Evolutionary conservation across 148 eudicot genomes (phyloP), one percentile per base, ranked within the genome.

Genomic region (Bassia scoparia): DNA sequence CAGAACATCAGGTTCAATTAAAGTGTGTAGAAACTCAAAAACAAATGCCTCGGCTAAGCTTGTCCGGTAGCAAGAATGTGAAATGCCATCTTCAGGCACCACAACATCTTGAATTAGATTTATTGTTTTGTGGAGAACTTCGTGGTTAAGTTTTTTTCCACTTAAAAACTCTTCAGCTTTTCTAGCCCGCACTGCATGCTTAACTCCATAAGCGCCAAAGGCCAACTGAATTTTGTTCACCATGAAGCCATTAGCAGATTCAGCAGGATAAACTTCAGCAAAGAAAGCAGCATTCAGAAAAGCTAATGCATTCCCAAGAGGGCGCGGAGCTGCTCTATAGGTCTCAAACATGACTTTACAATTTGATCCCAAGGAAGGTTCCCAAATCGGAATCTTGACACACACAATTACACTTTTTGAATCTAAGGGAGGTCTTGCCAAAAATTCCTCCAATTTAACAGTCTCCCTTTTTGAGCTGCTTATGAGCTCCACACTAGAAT

Each of bases 241-340:
- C 17, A 72, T 35, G 52, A 81, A 53, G 64, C 86, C 84, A 69
- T 69, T 26, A 50, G 56, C 60, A 80, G 70, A 49, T 70, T 82
- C 65, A 56, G 8, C 30, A 4, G 61, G 56, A 67, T 79, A 81
- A 71, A 92, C 78, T 68, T 87, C 81, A 80, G 94, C 94, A 70
- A 88, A 68, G 80, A 95, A 91, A 29, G 97, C 93, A 78, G 99
- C 96, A 78, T 95, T 88, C 50, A 95, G 63, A 74, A 87, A 91
- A 7, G 97, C 67, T 71, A 95, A 82, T 46, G 97, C 89, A 77
- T 88, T 95, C 53, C 98, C 98, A n/a, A 88, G 72, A 38, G 97
- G 96, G 50, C 98, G 89, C 59, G 93, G 90, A 48, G 98, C 76
- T 68, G 98, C 96, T 73, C 98, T 86, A 70, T 88, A 95, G 60